Evolutionary conservation across 2,329 filamentous ascomycete species (phyloP).

Genomic region (Dothistroma pini): DNA sequence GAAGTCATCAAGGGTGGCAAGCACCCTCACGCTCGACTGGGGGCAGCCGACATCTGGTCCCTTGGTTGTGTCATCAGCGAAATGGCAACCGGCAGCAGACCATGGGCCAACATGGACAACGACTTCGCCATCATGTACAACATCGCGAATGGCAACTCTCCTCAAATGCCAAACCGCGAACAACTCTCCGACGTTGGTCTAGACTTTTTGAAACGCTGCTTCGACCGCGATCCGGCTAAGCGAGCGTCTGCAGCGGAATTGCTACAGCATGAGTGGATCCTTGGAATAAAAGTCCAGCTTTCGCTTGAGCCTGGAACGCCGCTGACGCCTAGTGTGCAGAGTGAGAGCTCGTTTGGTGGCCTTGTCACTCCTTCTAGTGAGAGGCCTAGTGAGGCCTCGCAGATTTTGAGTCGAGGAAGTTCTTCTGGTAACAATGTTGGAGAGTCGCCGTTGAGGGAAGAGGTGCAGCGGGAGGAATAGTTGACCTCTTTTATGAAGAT

Average conservation of each 20-base stretch:
- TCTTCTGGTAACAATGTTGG: neutral
- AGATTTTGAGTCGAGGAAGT: constrained; percentile 6
- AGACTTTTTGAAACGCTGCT: constrained; percentile 85
- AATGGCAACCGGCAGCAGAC: constrained; percentile 91
- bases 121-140: constrained; percentile 99
- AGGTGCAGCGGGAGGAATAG: constrained; percentile 4
- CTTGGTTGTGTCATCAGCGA: constrained; percentile 94
- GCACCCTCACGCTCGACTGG: constrained; percentile 65
- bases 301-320: constrained; percentile 47
- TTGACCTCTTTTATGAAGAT: neutral
- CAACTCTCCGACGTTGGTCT: constrained; percentile 81
- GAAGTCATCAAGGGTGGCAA: constrained; percentile 96
- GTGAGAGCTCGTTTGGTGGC: constrained; percentile 16
- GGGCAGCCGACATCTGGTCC: constrained; percentile 93
- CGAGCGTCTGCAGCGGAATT: constrained; percentile 81
- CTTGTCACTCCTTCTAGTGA: constrained; percentile 14
- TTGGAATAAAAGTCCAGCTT: constrained; percentile 45
- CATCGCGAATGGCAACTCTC: constrained; percentile 93
- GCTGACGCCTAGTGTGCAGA: constrained; percentile 33
- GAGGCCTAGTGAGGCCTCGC: constrained; percentile 2
- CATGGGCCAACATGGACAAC: constrained; percentile 95
- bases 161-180: constrained; percentile 74
- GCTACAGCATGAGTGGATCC: constrained; percentile 88
- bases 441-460: constrained; percentile 2
- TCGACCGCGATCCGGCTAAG: constrained; percentile 74